Evolutionary conservation across 1,284 basidiomycete genomes (phyloP), one percentile per base, ranked within the genome.

Genomic region (Ganoderma sinense): DNA sequence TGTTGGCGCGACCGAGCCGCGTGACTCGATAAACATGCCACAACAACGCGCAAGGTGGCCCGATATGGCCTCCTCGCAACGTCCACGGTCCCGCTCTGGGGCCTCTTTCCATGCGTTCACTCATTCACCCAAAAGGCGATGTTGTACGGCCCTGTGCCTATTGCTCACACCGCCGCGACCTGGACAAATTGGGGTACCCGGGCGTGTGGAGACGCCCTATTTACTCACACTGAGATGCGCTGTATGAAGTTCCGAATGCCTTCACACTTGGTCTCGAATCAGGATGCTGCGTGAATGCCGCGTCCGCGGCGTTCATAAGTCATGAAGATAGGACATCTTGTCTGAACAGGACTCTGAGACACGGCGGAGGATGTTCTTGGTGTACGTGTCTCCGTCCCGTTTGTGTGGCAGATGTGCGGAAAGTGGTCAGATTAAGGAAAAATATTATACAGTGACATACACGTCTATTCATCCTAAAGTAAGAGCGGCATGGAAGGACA

Each of bases 11-110:
- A 73, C 69, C 62, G 69, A 68, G 63, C 56, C 69, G 74, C 76
- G 78, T 79, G 79, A 80, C 78, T 79, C 78, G 69, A 69, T 66
- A 75, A 78, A 79, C 78, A 79, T 67, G 74, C 75, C 74, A 77
- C 78, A 79, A 78, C 78, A 79, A 70, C 73, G 71, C 73, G 72
- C 73, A 72, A 77, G 75, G 71, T 69, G 70, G 56, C 79, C 74
- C 59, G 33, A 73, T 77, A 72, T 69, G 77, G 77, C 33, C 5
- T 14, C 33, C 62, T 64, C 67, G 7, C 36, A 36, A 36, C 36
- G 36, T 65, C 58, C 33, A 41, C 23, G 20, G 36, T 40, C 31
- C 58, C 36, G 59, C 59, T 23, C 59, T 36, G 16, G 4, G 40
- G n/a, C 60, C 60, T 16, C 60, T 6, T 16, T 26, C 39, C 8